Conservation (phyloP, 2,329 filamentous ascomycete species). For the Aspergillus brasiliensis region DNA sequence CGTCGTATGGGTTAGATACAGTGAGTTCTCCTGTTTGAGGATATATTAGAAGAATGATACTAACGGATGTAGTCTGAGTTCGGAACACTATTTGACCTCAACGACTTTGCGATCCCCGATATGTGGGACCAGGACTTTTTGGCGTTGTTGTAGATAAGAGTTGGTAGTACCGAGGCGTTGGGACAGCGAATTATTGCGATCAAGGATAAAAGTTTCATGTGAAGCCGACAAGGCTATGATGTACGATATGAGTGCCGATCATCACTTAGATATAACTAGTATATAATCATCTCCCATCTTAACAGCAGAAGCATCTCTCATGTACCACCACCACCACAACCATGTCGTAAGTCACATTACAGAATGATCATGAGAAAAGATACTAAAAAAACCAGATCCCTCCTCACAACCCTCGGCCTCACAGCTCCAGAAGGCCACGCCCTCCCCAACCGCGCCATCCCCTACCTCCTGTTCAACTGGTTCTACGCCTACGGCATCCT, state of each 20-base stretch:
- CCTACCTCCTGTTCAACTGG: conserved; percentile 44
- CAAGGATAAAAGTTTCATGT: background rate
- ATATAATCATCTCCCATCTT: conserved; percentile 4
- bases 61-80: conserved; percentile 32
- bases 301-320: background rate
- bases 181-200: background rate
- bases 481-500: conserved; percentile 40
- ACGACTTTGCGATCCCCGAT: conserved; percentile 28
- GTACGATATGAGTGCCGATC: background rate
- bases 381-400: background rate
- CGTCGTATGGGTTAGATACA: conserved; percentile 16
- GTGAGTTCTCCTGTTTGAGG: conserved; percentile 20
- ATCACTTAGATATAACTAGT: background rate
- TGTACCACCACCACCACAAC: background rate
- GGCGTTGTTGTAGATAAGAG: conserved; percentile 5
- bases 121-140: conserved; percentile 33
- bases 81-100: conserved; percentile 32
- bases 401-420: conserved; percentile 28
- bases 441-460: conserved; percentile 30
- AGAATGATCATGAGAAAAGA: too few relatives aligned
- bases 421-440: conserved; percentile 12
- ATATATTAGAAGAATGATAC: background rate
- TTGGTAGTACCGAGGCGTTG: background rate
- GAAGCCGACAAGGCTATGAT: background rate
- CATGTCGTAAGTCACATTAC: conserved; percentile 11